phyloP scores from a whole-genome alignment of 768 basidiomycete species.

The Auricularia auricula-judae region DNA sequence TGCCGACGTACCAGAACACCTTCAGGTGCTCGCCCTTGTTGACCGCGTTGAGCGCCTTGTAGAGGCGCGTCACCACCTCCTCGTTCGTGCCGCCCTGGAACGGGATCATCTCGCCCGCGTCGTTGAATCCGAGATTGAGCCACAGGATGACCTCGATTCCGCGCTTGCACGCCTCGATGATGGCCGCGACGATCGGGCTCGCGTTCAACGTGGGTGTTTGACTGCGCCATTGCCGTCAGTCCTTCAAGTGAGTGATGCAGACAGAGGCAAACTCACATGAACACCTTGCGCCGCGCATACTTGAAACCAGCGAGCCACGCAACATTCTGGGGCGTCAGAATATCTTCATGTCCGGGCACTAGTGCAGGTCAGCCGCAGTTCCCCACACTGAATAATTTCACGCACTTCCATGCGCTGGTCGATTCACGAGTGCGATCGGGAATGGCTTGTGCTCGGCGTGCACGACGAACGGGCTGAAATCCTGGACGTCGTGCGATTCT shows the following conservation, averaged over 20 bases:
- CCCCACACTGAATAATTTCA: slow-evolving; percentile 1
- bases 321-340: slow-evolving; percentile 47
- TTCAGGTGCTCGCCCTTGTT: slow-evolving; percentile 30
- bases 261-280: slow-evolving; percentile 34
- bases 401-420: slow-evolving; percentile 44
- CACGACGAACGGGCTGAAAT: slow-evolving; percentile 51
- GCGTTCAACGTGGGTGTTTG: slow-evolving; percentile 70
- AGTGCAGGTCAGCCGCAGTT: neutral
- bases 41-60: slow-evolving; percentile 33
- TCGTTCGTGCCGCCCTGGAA: slow-evolving; percentile 67
- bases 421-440: slow-evolving; percentile 57
- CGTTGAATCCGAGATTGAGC: slow-evolving; percentile 46
- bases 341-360: slow-evolving; percentile 33
- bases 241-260: neutral
- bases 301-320: slow-evolving; percentile 58
- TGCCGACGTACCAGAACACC: slow-evolving; percentile 52
- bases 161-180: slow-evolving; percentile 48
- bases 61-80: slow-evolving; percentile 51
- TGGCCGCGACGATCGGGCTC: slow-evolving; percentile 43
- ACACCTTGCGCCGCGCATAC: slow-evolving; percentile 49
- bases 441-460: slow-evolving; percentile 45
- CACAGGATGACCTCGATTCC: slow-evolving; percentile 52
- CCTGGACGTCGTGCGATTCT: slow-evolving; percentile 21
- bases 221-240: slow-evolving; percentile 15
- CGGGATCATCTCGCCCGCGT: slow-evolving; percentile 48